Base-by-base conservation (phyloP, 176 grass and related monocot species). In the Urochloa ruziziensis region DNA sequence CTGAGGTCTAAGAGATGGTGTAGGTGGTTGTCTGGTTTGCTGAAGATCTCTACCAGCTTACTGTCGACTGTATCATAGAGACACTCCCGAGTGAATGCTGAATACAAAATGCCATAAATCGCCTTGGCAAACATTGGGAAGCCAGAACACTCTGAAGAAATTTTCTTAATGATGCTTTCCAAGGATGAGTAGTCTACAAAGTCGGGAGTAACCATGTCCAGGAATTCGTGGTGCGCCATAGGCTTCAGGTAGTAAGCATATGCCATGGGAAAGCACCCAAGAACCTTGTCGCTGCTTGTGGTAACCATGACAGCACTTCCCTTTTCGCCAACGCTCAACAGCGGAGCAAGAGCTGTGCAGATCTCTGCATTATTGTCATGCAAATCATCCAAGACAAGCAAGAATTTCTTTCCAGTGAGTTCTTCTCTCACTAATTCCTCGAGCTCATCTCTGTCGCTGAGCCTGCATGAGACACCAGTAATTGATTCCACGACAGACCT, bases 341-440 rank as follows among this genome's bases (percentile, higher is more conserved):
- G 53, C 5, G 34, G 12, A 3, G 42, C 10, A 25, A 89, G 28
- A 25, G 42, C 10, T 24, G 44, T 42, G 74, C 74, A 89, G 28
- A 61, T 40, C 7, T 57, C 56, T 44, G 46, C 66, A 62, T 71
- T 67, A 44, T 75, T 62, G 27, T 74, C 71, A 34, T 54, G 51
- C 18, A 84, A 62, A 77, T 89, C 29, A 74, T 84, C 87, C 67
- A 84, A 37, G 14, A 89, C 63, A 80, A 85, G 81, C 43, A 89
- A 67, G 2, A 89, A 39, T 27, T 28, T 89, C 64, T 77, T 72
- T 58, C 75, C 79, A 51, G 36, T 78, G 28, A 88, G 23, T 46
- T 88, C 86, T 51, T 79, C 73, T 37, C 54, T 73, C 70, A 88
- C 33, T 35, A 33, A 32, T 19, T 82, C 86, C 32, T 84, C 40